phyloP scores from a whole-genome alignment of 305 asterid species.

The Striga hermonthica region DNA sequence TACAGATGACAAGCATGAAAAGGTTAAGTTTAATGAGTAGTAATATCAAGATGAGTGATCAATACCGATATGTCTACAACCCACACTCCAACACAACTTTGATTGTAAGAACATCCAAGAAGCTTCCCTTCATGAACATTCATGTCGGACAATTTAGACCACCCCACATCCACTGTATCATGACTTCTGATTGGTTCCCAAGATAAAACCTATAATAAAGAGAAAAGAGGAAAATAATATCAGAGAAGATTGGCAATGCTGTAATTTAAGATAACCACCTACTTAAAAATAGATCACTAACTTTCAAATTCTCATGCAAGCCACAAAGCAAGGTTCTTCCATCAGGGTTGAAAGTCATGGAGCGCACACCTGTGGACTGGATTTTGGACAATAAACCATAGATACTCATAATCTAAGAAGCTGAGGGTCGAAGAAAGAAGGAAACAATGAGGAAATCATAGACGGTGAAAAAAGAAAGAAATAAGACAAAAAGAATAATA shows the following conservation, averaged over 20 bases:
- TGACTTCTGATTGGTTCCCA: slow-evolving; percentile 98
- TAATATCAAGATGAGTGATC: slow-evolving; percentile 25
- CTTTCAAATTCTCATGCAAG: slow-evolving; percentile 94
- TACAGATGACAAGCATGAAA: slow-evolving; percentile 30
- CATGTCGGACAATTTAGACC: slow-evolving; percentile 97
- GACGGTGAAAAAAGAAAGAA: not conserved
- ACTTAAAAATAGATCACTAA: slow-evolving; percentile 33
- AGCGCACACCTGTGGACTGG: slow-evolving; percentile 92
- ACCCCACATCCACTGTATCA: slow-evolving; percentile 94
- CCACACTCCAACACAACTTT: slow-evolving; percentile 99
- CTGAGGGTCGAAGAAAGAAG: slow-evolving; percentile 5
- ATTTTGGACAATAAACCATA: slow-evolving; percentile 36
- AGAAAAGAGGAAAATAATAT: slow-evolving; percentile 1
- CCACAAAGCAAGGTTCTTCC: slow-evolving; percentile 98
- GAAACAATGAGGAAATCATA: slow-evolving; percentile 17
- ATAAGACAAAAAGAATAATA: slow-evolving; percentile 1
- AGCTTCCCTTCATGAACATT: slow-evolving; percentile 99
- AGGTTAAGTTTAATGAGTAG: slow-evolving; percentile 22
- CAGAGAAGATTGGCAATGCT: slow-evolving; percentile 22
- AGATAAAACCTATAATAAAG: slow-evolving; percentile 64
- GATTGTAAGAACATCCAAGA: slow-evolving; percentile 98
- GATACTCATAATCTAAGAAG: slow-evolving; percentile 26
- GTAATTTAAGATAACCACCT: slow-evolving; percentile 25
- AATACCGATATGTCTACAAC: slow-evolving; percentile 94
- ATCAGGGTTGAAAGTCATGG: slow-evolving; percentile 97